Evolutionary conservation across 1,284 basidiomycete genomes (phyloP).

Genomic region (Cutaneotrichosporon arboriforme): DNA sequence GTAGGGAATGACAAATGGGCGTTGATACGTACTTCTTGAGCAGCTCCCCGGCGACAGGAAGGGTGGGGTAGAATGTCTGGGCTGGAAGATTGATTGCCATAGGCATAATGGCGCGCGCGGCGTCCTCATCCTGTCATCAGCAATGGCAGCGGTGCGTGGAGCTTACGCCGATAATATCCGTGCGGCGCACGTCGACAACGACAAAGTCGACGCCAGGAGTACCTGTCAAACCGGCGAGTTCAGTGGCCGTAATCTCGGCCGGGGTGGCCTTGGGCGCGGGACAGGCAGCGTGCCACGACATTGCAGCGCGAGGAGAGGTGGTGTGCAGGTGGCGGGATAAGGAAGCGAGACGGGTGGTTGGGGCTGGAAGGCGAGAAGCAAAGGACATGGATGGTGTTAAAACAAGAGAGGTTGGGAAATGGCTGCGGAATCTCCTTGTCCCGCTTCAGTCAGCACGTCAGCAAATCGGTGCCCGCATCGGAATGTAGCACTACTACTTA

Average conservation of each 20-base stretch:
- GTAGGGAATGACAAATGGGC: neutral
- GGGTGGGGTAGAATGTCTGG: slow-evolving; percentile 32
- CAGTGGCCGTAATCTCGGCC: slow-evolving; percentile 13
- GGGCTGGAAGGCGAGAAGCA: too few relatives aligned
- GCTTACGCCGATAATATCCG: slow-evolving; percentile 18
- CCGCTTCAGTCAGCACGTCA: too few relatives aligned
- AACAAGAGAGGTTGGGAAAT: too few relatives aligned
- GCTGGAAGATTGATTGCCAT: slow-evolving; percentile 37
- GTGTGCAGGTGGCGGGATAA: neutral
- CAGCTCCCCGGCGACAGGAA: slow-evolving; percentile 17
- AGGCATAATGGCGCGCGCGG: slow-evolving; percentile 20
- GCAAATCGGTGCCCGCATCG: too few relatives aligned
- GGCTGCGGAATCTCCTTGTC: too few relatives aligned
- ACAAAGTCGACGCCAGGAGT: slow-evolving; percentile 20
- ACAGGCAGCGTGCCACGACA: slow-evolving; percentile 21
- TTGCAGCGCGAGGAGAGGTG: neutral
- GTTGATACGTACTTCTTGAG: slow-evolving; percentile 17
- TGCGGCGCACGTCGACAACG: slow-evolving; percentile 31
- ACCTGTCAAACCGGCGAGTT: slow-evolving; percentile 15
- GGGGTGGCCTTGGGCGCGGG: slow-evolving; percentile 16
- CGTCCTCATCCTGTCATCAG: slow-evolving; percentile 16
- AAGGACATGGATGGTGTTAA: too few relatives aligned
- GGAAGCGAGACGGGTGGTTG: neutral
- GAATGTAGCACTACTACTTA: too few relatives aligned
- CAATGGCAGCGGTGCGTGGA: neutral